phyloP scores from a whole-genome alignment of 768 basidiomycete species.

The Imleria badia region DNA sequence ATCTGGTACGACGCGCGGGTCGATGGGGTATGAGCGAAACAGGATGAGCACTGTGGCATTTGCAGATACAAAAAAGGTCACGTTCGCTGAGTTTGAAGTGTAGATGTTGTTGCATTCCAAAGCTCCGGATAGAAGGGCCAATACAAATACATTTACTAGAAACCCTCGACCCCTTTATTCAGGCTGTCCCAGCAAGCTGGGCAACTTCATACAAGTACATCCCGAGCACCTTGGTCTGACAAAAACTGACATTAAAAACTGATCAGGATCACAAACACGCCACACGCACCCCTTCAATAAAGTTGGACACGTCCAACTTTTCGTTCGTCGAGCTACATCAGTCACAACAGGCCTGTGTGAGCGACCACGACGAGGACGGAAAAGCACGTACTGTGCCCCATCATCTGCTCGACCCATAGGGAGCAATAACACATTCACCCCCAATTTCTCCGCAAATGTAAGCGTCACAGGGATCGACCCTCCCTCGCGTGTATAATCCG shows the following conservation, averaged over 20 bases:
- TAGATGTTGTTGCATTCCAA: no score
- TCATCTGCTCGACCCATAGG: slow-evolving; percentile 96
- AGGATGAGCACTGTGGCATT: background rate
- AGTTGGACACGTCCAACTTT: slow-evolving; percentile 90
- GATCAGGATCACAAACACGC: background rate
- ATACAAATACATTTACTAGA: slow-evolving; percentile 1
- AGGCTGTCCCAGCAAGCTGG: slow-evolving; percentile 13
- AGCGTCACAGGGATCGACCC: slow-evolving; percentile 93
- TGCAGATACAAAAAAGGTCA: background rate
- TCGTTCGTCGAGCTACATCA: slow-evolving; percentile 80
- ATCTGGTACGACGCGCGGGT: background rate
- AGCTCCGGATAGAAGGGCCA: background rate
- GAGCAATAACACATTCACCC: slow-evolving; percentile 83
- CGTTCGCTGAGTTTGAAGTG: slow-evolving; percentile 25
- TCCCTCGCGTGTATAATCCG: slow-evolving; percentile 88
- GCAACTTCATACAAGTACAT: slow-evolving; percentile 34
- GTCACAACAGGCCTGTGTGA: background rate
- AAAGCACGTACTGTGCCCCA: slow-evolving; percentile 75
- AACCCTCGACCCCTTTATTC: background rate
- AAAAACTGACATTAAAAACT: background rate
- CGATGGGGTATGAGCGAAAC: background rate
- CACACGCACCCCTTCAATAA: slow-evolving; percentile 71
- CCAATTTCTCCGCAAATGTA: slow-evolving; percentile 86
- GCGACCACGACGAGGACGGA: background rate
- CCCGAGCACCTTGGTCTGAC: slow-evolving; percentile 34